These are phyloP conservation scores for Russula foetens DNA, from an alignment of 768 basidiomycete species.

Conservation along the genomic window DNA sequence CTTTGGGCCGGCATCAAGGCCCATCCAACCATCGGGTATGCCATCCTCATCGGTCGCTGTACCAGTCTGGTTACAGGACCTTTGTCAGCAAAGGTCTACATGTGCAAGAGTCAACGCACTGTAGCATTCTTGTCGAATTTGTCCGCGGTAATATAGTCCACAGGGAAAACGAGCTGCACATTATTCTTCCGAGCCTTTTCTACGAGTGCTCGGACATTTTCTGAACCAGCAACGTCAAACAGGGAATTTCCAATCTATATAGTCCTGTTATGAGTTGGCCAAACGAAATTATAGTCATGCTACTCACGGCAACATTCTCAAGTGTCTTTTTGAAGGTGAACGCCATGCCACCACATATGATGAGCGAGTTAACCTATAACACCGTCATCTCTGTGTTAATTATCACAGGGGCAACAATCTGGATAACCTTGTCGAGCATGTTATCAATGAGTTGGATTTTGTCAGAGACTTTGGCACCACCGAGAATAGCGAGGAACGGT, in stretches of 20 bases:
- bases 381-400: background rate
- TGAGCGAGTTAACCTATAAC: conserved; percentile 80
- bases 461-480: conserved; percentile 98
- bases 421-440: conserved; percentile 87
- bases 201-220: conserved; percentile 75
- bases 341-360: conserved; percentile 97
- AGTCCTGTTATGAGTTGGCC: background rate
- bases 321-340: conserved; percentile 98
- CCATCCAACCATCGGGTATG: conserved; percentile 92
- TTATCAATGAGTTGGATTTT: conserved; percentile 99
- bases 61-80: conserved; percentile 42
- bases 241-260: conserved; percentile 87
- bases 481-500: conserved; percentile 96
- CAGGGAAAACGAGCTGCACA: conserved; percentile 92
- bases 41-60: conserved; percentile 74
- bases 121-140: conserved; percentile 91
- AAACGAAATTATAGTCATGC: conserved; percentile 1
- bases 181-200: conserved; percentile 89
- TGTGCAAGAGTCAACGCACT: conserved; percentile 33
- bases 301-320: conserved; percentile 59
- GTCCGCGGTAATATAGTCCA: conserved; percentile 91
- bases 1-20: conserved; percentile 86
- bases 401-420: background rate
- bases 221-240: conserved; percentile 81
- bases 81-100: background rate